phyloP scores from a whole-genome alignment of 345 rosid genomes.

The Salix caprea region DNA sequence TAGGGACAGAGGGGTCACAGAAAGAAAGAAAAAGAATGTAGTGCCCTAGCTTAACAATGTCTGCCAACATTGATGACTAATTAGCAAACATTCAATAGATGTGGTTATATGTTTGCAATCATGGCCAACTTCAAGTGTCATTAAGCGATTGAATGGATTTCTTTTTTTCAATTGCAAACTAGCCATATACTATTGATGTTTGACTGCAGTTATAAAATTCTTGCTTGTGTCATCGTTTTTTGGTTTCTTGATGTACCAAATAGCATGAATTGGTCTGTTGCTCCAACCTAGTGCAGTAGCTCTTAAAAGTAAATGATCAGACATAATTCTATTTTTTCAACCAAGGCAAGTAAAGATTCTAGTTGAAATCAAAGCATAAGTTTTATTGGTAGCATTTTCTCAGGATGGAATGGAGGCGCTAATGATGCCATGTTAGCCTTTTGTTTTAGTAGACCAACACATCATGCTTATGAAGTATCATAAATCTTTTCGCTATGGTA shows the following conservation, averaged over 20 bases:
- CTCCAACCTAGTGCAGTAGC: not conserved
- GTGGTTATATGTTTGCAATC: not conserved
- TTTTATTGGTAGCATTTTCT: too few relatives aligned
- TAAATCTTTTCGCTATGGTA: too few relatives aligned
- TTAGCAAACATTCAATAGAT: not conserved
- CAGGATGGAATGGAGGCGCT: too few relatives aligned
- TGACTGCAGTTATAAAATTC: not conserved
- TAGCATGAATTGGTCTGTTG: not conserved
- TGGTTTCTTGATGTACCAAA: not conserved
- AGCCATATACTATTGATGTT: not conserved
- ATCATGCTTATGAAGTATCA: too few relatives aligned
- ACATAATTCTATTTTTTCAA: not conserved
- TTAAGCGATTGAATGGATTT: not conserved
- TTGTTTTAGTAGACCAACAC: too few relatives aligned
- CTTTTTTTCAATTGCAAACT: not conserved
- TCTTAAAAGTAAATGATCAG: not conserved
- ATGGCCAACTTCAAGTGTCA: not conserved
- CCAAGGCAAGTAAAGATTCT: not conserved
- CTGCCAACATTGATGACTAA: slow-evolving; percentile 3
- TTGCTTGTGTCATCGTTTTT: not conserved
- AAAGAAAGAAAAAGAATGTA: not conserved
- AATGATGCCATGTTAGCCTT: not conserved
- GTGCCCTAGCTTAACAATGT: not conserved
- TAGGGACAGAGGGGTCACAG: not conserved
- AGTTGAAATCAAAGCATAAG: too few relatives aligned